Evolutionary conservation across 2,329 filamentous ascomycete genomes (phyloP), one percentile per base, ranked within the genome.

Genomic region (Colletotrichum cereale): DNA sequence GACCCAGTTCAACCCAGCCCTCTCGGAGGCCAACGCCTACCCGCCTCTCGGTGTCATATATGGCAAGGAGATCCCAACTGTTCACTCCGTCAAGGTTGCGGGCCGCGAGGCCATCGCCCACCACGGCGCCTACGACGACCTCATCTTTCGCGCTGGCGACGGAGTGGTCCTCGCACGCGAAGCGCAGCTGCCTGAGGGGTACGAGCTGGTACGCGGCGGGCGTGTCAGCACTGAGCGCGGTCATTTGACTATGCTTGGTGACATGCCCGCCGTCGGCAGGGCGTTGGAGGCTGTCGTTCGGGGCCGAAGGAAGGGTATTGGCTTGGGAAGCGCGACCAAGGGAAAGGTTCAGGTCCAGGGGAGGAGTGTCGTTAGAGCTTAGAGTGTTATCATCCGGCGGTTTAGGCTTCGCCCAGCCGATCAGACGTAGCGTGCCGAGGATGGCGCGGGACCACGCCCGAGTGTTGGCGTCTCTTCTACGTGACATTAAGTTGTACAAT

Each of bases 161-260:
- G 96, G 95, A 0, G 95, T 98, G 0, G 94, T 96, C 66, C 86
- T 98, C 8, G 93, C 95, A 0, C 90, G 90, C 62, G 93, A 96
- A 73, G 93, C 95, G 0, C 96, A 97, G 93, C 81, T 97, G 53
- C 95, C 95, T 0, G 83, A 88, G 2, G 95, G 95, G 0, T 98
- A 97, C 79, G 86, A 88, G 60, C 85, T 93, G 44, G 93, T 91
- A 1, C 89, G 87, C 56, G 92, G 91, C 16, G 95, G 95, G 0
- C 84, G 94, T 24, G 89, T 97, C 16, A 91, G 90, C 75, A 95
- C 92, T 65, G 94, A 97, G 74, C 86, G 94, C 3, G 95, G 96
- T 0, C 96, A 98, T 82, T 92, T 98, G 44, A 95, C 93, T 1
- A 86, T 98, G 77, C 81, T 98, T 40, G 95, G 95, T 0, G 95